Evolutionary conservation across 2,329 filamentous ascomycete species (phyloP).

Genomic region (Hansfordia pulvinata): DNA sequence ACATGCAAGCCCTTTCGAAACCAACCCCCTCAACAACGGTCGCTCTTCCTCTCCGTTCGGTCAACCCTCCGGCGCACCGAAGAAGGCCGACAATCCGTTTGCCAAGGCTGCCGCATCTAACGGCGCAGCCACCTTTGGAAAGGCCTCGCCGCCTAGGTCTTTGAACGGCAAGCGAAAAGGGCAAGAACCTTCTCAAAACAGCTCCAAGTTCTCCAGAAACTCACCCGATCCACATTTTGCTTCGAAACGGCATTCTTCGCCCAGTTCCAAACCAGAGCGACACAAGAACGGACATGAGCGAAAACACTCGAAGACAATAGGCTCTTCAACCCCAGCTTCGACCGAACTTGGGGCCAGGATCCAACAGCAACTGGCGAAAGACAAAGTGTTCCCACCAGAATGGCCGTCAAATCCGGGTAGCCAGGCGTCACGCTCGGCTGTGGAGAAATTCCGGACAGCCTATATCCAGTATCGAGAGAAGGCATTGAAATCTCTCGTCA

Average conservation of each 20-base stretch:
- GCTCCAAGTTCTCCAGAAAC: conserved; percentile 7
- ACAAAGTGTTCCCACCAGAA: conserved; percentile 36
- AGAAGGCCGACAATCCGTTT: no score
- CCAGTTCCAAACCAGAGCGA: conserved; percentile 1
- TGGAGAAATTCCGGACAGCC: conserved; percentile 40
- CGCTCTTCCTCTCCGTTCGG: no score
- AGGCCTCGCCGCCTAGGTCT: no score
- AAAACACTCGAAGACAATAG: conserved; percentile 1
- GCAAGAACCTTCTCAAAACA: conserved; percentile 4
- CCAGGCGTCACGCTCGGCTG: conserved; percentile 31
- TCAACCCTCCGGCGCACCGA: no score
- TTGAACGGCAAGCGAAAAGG: conserved; percentile 10
- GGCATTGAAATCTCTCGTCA: conserved; percentile 42
- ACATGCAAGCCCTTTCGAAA: no score
- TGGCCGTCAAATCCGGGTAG: conserved; percentile 44
- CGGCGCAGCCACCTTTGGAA: no score
- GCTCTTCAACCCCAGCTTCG: conserved; percentile 6
- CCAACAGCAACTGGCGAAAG: conserved; percentile 35
- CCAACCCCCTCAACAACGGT: no score
- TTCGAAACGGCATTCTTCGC: conserved; percentile 4
- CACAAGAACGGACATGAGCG: not conserved
- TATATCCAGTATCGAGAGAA: conserved; percentile 43
- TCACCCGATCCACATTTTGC: conserved; percentile 3
- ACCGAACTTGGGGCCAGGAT: conserved; percentile 30
- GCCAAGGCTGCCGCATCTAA: no score